phyloP scores from a whole-genome alignment of 2,329 filamentous ascomycete genomes.

The Xylaria sp. region DNA sequence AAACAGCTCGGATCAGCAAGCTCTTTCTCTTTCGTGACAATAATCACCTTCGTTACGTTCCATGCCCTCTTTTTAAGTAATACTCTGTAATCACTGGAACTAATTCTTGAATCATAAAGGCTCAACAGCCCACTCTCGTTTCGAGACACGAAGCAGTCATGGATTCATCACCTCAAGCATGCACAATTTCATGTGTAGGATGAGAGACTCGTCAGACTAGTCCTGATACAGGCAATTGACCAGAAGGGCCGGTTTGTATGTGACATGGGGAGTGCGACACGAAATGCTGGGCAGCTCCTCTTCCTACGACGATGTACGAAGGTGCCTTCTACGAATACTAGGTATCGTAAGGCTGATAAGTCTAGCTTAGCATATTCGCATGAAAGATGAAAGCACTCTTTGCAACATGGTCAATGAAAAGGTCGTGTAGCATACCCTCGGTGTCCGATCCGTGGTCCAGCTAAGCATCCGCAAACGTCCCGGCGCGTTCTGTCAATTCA shows the following conservation, averaged over 20 bases:
- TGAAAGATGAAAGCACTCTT: neutral
- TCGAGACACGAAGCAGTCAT: neutral
- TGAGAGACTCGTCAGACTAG: neutral
- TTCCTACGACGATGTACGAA: neutral
- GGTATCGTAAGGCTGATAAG: neutral
- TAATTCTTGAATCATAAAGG: neutral
- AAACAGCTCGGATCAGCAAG: conserved; percentile 21
- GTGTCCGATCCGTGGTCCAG: neutral
- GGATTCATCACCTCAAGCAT: neutral
- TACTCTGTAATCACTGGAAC: neutral
- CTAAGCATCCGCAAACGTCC: neutral
- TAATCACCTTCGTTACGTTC: neutral
- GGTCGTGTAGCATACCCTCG: neutral
- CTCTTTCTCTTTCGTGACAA: neutral
- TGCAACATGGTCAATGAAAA: neutral
- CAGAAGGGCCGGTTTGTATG: conserved; percentile 3
- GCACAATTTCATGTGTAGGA: neutral
- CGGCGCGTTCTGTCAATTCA: neutral
- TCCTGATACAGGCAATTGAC: conserved; percentile 7
- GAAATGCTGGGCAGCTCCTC: conserved; percentile 14
- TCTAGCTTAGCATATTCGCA: neutral
- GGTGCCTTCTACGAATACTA: neutral
- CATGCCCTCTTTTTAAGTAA: neutral
- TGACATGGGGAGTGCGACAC: conserved; percentile 10
- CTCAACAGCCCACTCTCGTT: neutral